Base-by-base conservation (phyloP, 495 filamentous ascomycete species). In the Xylaria cubensis region DNA sequence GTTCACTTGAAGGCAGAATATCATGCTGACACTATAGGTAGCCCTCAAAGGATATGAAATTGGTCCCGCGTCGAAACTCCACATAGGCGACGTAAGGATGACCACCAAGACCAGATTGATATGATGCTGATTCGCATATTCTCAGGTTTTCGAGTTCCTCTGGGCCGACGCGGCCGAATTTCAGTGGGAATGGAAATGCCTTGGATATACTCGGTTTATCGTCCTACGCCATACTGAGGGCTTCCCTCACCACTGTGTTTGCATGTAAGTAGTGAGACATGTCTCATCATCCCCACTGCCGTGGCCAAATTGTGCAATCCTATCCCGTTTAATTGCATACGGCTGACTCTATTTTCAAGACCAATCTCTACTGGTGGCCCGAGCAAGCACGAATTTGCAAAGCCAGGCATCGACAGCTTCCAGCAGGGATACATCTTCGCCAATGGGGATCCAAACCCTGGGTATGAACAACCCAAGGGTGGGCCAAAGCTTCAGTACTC, bases 111-210 rank as follows among this genome's bases (percentile, higher is more conserved):
- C 59, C 4, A 7, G 26, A 8, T 34, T 17, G 17, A 29, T 55
- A 9, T 21, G 34, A 71, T 71, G n/a, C 44, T 71, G 58, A 71
- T 53, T 12, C n/a, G 4, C n/a, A 56, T 64, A 13, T 50, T 39
- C 67, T 24, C 67, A 79, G 77, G 77, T 79, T n/a, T 79, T 79
- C 69, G 77, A 79, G 71, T 79, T 79, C 72, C 76, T 79, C 41
- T 79, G 77, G 77, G 77, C 77, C 64, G 77, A 79, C 42, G 74
- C 75, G 41, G 71, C 74, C 44, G 77, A 79, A 41, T 79, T 79
- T 21, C 75, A 79, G 62, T 79, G 77, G 77, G 77, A 79, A 68
- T 79, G 77, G 77, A 79, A 79, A 74, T 79, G 77, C 68, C 72
- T 79, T 24, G 77, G 77, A 46, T 79, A 79, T 71, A 76, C 69